A percentile compares a stretch with the other conserved stretches of the same genome.
These are phyloP conservation scores for Phyllosticta ampelicida DNA, from an alignment of 2,329 filamentous ascomycete species.

Conservation along the genomic window DNA sequence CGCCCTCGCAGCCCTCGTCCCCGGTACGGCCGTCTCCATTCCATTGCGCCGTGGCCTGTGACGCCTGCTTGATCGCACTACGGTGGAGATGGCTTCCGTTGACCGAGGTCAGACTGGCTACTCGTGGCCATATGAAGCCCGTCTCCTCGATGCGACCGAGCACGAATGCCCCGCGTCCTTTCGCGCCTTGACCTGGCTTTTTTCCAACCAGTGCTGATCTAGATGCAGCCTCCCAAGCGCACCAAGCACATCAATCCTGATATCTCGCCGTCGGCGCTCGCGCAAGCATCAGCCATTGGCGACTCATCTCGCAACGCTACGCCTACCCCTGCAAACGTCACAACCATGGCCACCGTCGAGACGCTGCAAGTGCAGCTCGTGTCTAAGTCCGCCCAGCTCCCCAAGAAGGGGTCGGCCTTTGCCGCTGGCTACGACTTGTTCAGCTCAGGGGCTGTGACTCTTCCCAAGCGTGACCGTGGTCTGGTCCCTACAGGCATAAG, in stretches of 20 bases:
- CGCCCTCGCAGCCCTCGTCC: slow-evolving; percentile 13
- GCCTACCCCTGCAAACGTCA: slow-evolving; percentile 21
- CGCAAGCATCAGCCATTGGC: slow-evolving; percentile 15
- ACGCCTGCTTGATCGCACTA: not conserved
- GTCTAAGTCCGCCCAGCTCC: slow-evolving; percentile 63
- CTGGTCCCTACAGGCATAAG: slow-evolving; percentile 85
- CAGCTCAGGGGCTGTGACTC: slow-evolving; percentile 57
- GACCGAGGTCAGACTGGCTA: not conserved
- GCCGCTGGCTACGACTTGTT: slow-evolving; percentile 95
- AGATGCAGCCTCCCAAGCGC: slow-evolving; percentile 70
- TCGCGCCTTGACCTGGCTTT: not conserved
- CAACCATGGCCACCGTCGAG: slow-evolving; percentile 16
- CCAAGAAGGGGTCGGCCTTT: slow-evolving; percentile 78
- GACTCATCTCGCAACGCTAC: slow-evolving; percentile 26
- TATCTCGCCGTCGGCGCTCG: slow-evolving; percentile 15
- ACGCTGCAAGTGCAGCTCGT: slow-evolving; percentile 82
- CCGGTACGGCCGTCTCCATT: slow-evolving; percentile 3
- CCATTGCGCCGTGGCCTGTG: not conserved
- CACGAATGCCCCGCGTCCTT: not conserved
- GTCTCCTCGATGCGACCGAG: not conserved
- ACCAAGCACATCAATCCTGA: slow-evolving; percentile 51
- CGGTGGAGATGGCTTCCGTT: not conserved
- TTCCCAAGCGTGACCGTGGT: slow-evolving; percentile 74
- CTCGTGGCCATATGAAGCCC: not conserved
- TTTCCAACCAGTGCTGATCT: slow-evolving; percentile 45